Evolutionary conservation across 2,329 filamentous ascomycete genomes (phyloP).

Genomic region (Diplodia mutila): DNA sequence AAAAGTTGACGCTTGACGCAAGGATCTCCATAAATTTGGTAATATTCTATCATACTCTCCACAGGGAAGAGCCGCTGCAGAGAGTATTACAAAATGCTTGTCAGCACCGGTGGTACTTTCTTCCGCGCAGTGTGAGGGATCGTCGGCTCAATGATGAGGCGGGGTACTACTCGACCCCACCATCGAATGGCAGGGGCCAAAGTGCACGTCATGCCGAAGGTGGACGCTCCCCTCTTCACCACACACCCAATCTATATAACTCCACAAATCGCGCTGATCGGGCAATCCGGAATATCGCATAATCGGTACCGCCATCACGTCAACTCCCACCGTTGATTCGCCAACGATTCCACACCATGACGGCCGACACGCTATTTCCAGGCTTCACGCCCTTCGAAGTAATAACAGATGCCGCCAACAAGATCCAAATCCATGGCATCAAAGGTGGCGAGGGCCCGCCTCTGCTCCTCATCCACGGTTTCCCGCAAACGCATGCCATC

Average conservation of each 20-base stretch:
- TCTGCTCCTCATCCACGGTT: slow-evolving; percentile 57
- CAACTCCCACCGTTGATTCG: neutral
- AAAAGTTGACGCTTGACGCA: neutral
- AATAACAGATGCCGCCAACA: slow-evolving; percentile 26
- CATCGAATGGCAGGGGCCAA: neutral
- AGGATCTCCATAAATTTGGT: neutral
- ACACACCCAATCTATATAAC: neutral
- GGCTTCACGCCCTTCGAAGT: slow-evolving; percentile 21
- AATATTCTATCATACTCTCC: neutral
- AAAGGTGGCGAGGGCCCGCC: slow-evolving; percentile 40
- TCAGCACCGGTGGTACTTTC: neutral
- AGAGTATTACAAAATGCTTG: neutral
- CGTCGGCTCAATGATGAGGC: slow-evolving; percentile 5
- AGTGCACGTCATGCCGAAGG: slow-evolving; percentile 4
- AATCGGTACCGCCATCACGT: too few species aligned
- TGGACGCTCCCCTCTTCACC: neutral
- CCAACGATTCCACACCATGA: neutral
- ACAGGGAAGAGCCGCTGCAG: neutral
- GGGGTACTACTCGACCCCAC: neutral
- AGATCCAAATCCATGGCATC: slow-evolving; percentile 52
- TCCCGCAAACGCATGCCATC: slow-evolving; percentile 57
- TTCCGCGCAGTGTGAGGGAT: neutral
- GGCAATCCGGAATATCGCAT: too few species aligned
- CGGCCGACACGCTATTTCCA: slow-evolving; percentile 5
- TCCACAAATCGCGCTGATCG: neutral